Evolutionary conservation across 176 grass and related monocot genomes (phyloP).

Genomic region (Oryza glumipatula): DNA sequence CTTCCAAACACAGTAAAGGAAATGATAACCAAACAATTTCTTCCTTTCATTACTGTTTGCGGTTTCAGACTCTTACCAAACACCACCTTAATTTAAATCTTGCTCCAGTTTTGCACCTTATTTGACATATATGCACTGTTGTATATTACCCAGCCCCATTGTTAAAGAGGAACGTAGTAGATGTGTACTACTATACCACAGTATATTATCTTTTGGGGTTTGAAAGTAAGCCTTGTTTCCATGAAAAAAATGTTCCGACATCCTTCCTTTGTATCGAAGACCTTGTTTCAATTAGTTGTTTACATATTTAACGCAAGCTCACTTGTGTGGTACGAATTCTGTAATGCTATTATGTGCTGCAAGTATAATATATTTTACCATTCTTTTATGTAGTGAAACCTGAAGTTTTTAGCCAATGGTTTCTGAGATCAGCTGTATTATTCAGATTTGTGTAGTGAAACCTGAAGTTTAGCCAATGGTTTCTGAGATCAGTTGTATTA

Average conservation of each 20-base stretch:
- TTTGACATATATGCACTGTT: neutral
- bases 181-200: neutral
- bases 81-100: neutral
- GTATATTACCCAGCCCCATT: neutral
- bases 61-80: too few species aligned
- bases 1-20: too few species aligned
- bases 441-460: constrained; percentile 12
- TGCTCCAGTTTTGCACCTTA: neutral
- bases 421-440: too few species aligned
- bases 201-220: neutral
- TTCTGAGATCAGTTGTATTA: constrained; percentile 22
- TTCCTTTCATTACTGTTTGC: too few species aligned
- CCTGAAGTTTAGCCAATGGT: constrained; percentile 25
- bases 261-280: neutral
- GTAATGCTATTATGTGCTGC: neutral
- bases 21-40: too few species aligned
- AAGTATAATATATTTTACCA: constrained; percentile 8
- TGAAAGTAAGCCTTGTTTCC: neutral
- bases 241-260: neutral
- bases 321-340: neutral
- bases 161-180: neutral
- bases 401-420: constrained; percentile 15
- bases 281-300: neutral
- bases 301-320: neutral
- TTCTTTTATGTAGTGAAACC: constrained; percentile 19